Conservation (phyloP, 805 yeast species). For the Wickerhamomyces rabaulensis region DNA sequence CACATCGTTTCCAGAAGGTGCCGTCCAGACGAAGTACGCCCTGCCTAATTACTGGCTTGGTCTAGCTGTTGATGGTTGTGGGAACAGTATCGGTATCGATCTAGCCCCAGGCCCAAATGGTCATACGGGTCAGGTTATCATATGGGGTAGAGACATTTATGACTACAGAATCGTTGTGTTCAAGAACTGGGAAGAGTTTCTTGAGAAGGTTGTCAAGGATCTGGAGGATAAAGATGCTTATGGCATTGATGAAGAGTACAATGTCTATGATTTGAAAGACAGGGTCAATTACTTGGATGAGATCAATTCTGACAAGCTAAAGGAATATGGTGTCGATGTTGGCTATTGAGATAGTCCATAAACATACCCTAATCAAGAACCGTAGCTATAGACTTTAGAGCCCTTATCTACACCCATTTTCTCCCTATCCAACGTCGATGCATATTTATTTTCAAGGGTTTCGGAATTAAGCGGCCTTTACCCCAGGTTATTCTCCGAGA, state of each 20-base stretch:
- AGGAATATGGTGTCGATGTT: neutral
- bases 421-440: no score
- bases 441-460: no score
- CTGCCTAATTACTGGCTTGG: constrained; percentile 11
- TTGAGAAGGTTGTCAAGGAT: neutral
- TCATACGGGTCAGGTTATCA: constrained; percentile 12
- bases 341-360: no score
- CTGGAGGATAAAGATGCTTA: constrained; percentile 4
- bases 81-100: constrained; percentile 15
- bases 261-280: constrained; percentile 5
- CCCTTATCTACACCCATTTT: no score
- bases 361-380: no score
- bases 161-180: constrained; percentile 7
- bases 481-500: no score
- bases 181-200: constrained; percentile 7
- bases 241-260: constrained; percentile 6
- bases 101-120: constrained; percentile 14
- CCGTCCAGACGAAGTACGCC: constrained; percentile 5
- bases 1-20: constrained; percentile 6
- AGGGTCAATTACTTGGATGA: constrained; percentile 7
- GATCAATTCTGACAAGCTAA: constrained; percentile 1
- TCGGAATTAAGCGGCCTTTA: no score
- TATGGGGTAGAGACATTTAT: constrained; percentile 12
- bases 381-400: no score
- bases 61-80: constrained; percentile 11